These are phyloP conservation scores for Chaetomiaceae sp. DNA, from an alignment of 2,329 filamentous ascomycete species.

Conservation along the genomic window DNA sequence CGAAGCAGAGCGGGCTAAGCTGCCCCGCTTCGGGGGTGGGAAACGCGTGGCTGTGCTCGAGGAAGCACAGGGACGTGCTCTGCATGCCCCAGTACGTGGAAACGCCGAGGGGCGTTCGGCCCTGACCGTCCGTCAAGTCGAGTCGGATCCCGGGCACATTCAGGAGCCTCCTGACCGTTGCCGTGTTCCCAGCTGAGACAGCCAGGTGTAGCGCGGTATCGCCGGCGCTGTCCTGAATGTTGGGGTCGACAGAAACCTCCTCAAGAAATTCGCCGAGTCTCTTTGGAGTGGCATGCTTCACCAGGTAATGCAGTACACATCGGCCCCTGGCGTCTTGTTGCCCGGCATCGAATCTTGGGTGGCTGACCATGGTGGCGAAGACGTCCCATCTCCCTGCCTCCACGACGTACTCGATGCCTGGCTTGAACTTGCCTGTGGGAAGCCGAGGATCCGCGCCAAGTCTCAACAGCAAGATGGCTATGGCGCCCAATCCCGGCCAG, in stretches of 20 bases:
- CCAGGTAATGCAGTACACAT: background rate
- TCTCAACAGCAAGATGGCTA: background rate
- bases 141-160: background rate
- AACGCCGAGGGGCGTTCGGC: background rate
- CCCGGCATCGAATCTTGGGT: background rate
- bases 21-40: background rate
- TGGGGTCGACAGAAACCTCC: background rate
- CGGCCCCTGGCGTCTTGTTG: background rate
- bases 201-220: background rate
- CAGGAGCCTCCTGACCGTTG: background rate
- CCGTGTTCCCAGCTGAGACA: background rate
- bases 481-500: background rate
- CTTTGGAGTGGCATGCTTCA: background rate
- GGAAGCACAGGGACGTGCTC: background rate
- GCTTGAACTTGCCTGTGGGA: background rate
- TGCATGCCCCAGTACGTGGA: background rate
- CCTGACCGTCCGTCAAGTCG: background rate
- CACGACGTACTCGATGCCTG: background rate
- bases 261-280: background rate
- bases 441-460: background rate
- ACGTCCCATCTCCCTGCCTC: background rate
- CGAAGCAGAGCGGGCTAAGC: background rate
- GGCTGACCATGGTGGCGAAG: background rate
- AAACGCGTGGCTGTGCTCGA: background rate
- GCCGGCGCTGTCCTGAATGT: background rate